Evolutionary conservation across 805 yeast species (phyloP).

Genomic region (Kazachstania africana): DNA sequence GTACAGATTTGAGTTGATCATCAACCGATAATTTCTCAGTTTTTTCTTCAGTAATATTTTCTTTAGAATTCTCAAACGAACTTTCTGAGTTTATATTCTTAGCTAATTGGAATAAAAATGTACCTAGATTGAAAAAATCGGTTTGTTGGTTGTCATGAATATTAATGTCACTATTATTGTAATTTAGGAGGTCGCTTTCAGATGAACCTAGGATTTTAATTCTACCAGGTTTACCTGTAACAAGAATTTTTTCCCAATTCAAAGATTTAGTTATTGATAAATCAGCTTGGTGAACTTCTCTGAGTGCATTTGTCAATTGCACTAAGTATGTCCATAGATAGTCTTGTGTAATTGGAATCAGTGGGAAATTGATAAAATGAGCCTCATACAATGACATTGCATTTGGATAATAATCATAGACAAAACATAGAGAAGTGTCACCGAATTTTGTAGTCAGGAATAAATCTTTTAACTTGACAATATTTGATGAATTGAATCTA

Average conservation of each 20-base stretch:
- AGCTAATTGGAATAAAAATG: conserved; percentile 29
- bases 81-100: conserved; percentile 5
- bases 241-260: conserved; percentile 56
- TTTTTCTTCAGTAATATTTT: conserved; percentile 1
- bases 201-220: conserved; percentile 65
- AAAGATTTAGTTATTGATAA: conserved; percentile 41
- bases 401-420: conserved; percentile 78
- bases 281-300: conserved; percentile 52
- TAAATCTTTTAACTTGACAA: conserved; percentile 64
- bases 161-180: conserved; percentile 16
- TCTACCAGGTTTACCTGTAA: conserved; percentile 56
- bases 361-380: conserved; percentile 37
- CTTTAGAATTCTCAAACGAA: conserved; percentile 2
- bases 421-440: conserved; percentile 60
- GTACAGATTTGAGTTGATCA: conserved; percentile 34
- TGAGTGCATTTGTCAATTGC: conserved; percentile 62
- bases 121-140: conserved; percentile 53
- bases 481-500: conserved; percentile 35
- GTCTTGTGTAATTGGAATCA: conserved; percentile 40
- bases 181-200: conserved; percentile 50
- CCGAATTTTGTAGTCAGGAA: conserved; percentile 83
- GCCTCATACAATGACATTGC: conserved; percentile 59
- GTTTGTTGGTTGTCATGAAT: conserved; percentile 31
- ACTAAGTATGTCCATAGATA: conserved; percentile 64
- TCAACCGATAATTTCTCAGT: conserved; percentile 22